Evolutionary conservation across 78 protist genomes (phyloP), one percentile per base, ranked within the genome.

Genomic region (Mastigamoeba balamuthi): DNA sequence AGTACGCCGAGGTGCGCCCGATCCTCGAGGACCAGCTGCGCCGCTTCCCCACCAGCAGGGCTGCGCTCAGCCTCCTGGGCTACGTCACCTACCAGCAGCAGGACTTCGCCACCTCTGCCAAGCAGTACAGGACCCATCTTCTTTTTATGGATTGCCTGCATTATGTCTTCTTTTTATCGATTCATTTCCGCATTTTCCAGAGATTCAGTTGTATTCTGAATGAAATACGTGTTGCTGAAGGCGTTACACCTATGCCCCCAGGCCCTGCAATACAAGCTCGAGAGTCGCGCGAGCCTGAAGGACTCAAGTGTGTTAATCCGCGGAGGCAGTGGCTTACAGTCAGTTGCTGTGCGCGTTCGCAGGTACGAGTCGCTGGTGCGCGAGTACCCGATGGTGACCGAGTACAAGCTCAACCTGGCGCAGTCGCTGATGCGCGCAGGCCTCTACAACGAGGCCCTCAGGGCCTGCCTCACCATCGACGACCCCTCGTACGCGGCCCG

Each of bases 41-140:
- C 3, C 7, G 4, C 25, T 40, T 37, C 40, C 76, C 76, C 3
- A 17, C 36, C 4, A 69, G 28, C 38, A 4, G 73, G 36, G 92
- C 93, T 2, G 87, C 93, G 27, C 65, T 78, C 8, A 81, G 89
- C 4, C 85, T 93, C 35, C 66, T 93, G 30, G 96, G 68, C 8
- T 93, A 84, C 77, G 86, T 90, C 77, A 65, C 83, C 73, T 93
- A 79, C 69, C 39, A 72, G 30, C 10, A 66, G 37, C 77, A 77
- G 4, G 88, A 89, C 40, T 93, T 74, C 58, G 80, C 29, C 4
- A 0, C 0, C 33, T 87, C 94, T 0, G 77, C 90, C 1, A 66
- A 67, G 10, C n/a, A 23, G 86, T 88, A 33, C 41, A 73, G 5
- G 38, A 0, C 0, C 3, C 78, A 38, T 6, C 0, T 40, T 1